Conservation (phyloP, 305 asterid genomes). For the Salvia sclarea region DNA sequence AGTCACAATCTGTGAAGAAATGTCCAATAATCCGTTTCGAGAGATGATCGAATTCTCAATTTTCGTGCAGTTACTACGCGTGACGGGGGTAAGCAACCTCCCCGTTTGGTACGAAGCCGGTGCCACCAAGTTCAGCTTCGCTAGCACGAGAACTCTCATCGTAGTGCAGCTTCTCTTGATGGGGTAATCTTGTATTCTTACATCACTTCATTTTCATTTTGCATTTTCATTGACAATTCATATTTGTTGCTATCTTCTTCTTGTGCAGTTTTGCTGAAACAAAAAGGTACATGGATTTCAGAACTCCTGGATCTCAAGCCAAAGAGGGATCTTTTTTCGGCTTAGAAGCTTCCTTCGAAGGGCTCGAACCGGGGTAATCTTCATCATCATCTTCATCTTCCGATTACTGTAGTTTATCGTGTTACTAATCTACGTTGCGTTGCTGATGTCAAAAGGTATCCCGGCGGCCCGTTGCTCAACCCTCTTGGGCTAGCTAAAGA, state of each 20-base stretch:
- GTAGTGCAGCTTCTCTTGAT: conserved; percentile 64
- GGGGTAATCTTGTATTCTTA: conserved; percentile 41
- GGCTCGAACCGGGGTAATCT: conserved; percentile 75
- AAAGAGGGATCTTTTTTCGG: conserved; percentile 70
- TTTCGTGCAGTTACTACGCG: conserved; percentile 68
- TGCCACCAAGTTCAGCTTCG: conserved; percentile 72
- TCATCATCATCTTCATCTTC: no score
- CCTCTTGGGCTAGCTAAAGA: conserved; percentile 91
- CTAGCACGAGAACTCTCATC: conserved; percentile 61
- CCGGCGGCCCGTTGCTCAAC: conserved; percentile 87
- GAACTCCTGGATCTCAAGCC: conserved; percentile 78
- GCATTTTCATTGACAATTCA: neutral
- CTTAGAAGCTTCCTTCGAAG: conserved; percentile 72
- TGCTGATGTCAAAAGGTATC: conserved; percentile 51
- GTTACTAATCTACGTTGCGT: neutral
- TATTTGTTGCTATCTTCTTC: neutral
- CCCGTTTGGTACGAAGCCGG: conserved; percentile 98
- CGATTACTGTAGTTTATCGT: no score
- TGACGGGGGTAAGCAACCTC: conserved; percentile 66
- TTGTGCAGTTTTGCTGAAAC: conserved; percentile 70
- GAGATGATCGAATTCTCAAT: conserved; percentile 3
- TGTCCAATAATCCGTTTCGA: neutral
- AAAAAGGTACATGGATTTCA: conserved; percentile 86
- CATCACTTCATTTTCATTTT: neutral
- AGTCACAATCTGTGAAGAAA: conserved; percentile 23